Percentiles rank a stretch among this genome's conserved stretches.
Conservation (phyloP, 176 grass and related monocot species). For the Themeda triandra region DNA sequence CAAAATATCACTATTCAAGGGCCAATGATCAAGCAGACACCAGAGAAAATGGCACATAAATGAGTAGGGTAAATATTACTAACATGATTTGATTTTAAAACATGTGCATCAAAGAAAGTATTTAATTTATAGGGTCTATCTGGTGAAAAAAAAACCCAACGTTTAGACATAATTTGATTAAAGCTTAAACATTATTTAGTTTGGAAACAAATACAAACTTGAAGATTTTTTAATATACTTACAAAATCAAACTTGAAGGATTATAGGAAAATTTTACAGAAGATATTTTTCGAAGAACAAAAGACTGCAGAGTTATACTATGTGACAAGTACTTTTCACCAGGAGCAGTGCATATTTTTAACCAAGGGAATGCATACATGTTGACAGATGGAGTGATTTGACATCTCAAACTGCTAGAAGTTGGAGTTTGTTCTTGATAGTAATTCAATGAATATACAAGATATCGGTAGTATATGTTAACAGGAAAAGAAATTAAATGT, state of each 20-base stretch:
- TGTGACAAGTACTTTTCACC: neutral
- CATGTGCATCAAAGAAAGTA: neutral
- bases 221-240: neutral
- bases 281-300: too few relatives aligned
- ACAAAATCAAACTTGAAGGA: neutral
- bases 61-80: neutral
- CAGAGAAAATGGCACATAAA: constrained; percentile 1
- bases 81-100: neutral
- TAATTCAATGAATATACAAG: neutral
- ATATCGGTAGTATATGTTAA: neutral
- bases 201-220: neutral
- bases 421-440: neutral
- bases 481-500: neutral
- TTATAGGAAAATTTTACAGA: neutral
- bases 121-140: neutral
- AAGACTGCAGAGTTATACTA: neutral
- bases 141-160: neutral
- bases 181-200: neutral
- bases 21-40: neutral
- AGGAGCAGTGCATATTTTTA: neutral
- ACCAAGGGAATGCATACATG: neutral
- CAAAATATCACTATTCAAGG: constrained; percentile 3
- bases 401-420: too few relatives aligned
- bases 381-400: too few relatives aligned
- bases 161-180: neutral